Evolutionary conservation across 768 basidiomycete species (phyloP), one percentile per base, ranked within the genome.

Genomic region (Mycena vitilis): DNA sequence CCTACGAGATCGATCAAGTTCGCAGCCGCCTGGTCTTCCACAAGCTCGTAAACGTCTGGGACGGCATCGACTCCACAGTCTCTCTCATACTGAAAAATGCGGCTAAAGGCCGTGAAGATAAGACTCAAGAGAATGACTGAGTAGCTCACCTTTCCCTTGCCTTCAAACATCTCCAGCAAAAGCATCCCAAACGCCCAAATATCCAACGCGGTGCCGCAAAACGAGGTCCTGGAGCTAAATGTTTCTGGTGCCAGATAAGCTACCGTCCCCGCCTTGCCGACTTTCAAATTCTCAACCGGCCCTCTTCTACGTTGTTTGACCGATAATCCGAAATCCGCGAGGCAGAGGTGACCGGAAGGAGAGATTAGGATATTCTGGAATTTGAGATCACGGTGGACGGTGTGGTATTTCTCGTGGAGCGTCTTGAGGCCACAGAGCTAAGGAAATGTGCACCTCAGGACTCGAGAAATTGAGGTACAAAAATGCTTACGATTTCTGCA

Each of bases 321-420:
- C 20, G 65, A 38, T 2, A 70, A 42, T 9, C 73, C 73, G 44
- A 73, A 73, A 64, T 73, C 73, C 5, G 68, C 71, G 36, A 73
- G 48, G 54, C 51, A 64, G 25, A 73, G 44, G 30, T 74, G 72
- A 4, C 72, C 73, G 4, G 64, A 56, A 12, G 73, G 63, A 1
- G 71, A 49, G 37, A 74, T 66, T 20, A 71, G 53, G 22, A 74
- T 67, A 25, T 74, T 74, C 23, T 71, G 54, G 20, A 55, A 44
- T 40, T 73, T 74, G 57, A 74, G 38, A 51, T 74, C 73, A 13
- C 69, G 57, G 60, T 73, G 73, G 16, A 68, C 30, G 53, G 69
- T 69, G 51, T 57, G 44, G 30, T 56, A 45, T 13, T 18, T 16
- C n/a, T 48, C 36, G 58, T 73, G 73, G 9, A 74, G 60, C 8